Evolutionary conservation across 495 filamentous ascomycete genomes (phyloP).

Genomic region (Aspergillus hancockii): DNA sequence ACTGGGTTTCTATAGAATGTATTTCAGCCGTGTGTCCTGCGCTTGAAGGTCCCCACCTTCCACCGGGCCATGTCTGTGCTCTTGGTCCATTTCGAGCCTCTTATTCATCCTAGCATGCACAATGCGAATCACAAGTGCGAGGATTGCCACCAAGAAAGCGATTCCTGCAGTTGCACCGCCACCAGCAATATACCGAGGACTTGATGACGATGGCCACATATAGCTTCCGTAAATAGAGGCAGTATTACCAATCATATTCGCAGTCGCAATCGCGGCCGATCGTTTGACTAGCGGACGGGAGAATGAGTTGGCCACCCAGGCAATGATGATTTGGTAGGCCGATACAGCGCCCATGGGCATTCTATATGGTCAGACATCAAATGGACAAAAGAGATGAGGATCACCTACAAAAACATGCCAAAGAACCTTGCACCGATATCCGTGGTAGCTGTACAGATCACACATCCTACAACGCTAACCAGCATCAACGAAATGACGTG

Average conservation of each 20-base stretch:
- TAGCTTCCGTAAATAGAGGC: conserved; percentile 73
- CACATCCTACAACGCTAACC: conserved; percentile 67
- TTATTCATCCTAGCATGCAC: conserved; percentile 64
- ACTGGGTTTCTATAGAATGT: no score
- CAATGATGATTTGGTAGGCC: conserved; percentile 52
- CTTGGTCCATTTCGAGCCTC: conserved; percentile 54
- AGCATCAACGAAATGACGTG: conserved; percentile 67
- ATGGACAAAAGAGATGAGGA: not conserved
- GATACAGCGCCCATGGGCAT: conserved; percentile 67
- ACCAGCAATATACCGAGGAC: conserved; percentile 41
- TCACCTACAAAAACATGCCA: conserved; percentile 69
- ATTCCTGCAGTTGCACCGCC: conserved; percentile 34
- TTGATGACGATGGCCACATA: conserved; percentile 61
- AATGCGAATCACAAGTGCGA: conserved; percentile 32
- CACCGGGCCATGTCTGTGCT: no score
- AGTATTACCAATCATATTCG: conserved; percentile 74
- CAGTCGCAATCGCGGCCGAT: conserved; percentile 64
- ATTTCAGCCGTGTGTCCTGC: no score
- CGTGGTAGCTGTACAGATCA: conserved; percentile 69
- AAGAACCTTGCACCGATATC: conserved; percentile 66
- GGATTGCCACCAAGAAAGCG: conserved; percentile 28
- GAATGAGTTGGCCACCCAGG: conserved; percentile 78
- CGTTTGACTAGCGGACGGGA: conserved; percentile 75
- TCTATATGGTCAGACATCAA: conserved; percentile 17
- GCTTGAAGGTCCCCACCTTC: no score